phyloP scores from a whole-genome alignment of 305 asterid genomes.

The Fraxinus baroniana region DNA sequence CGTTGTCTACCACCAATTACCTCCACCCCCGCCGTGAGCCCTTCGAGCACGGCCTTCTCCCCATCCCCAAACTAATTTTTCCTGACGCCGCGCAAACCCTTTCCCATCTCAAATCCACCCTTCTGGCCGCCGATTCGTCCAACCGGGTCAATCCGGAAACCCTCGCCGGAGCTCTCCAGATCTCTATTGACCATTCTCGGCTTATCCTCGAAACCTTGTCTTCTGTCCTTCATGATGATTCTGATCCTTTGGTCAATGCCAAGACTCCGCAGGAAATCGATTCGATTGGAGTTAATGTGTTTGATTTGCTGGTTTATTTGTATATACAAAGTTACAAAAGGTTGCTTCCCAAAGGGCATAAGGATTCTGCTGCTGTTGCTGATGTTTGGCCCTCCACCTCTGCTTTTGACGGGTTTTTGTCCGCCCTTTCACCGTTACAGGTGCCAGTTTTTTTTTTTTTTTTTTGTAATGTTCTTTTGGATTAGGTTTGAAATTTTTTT shows the following conservation, averaged over 20 bases:
- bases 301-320: constrained; percentile 81
- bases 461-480: not conserved
- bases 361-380: constrained; percentile 95
- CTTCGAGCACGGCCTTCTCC: constrained; percentile 94
- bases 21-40: constrained; percentile 91
- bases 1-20: constrained; percentile 24
- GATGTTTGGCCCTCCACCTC: constrained; percentile 99
- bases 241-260: constrained; percentile 69
- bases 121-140: constrained; percentile 45
- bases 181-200: constrained; percentile 73
- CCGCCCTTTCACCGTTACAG: constrained; percentile 96
- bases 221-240: constrained; percentile 68
- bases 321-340: constrained; percentile 91
- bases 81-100: constrained; percentile 73
- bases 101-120: constrained; percentile 62
- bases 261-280: constrained; percentile 45
- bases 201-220: constrained; percentile 73
- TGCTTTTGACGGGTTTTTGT: constrained; percentile 86
- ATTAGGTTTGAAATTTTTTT: not conserved
- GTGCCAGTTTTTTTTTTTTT: constrained; percentile 33
- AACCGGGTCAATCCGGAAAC: constrained; percentile 45
- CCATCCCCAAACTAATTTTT: constrained; percentile 85
- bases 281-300: constrained; percentile 62
- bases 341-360: constrained; percentile 91
- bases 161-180: constrained; percentile 56